These are phyloP conservation scores for Hyphopichia buzzinii DNA, from an alignment of 1,139 yeast genomes.

Conservation along the genomic window DNA sequence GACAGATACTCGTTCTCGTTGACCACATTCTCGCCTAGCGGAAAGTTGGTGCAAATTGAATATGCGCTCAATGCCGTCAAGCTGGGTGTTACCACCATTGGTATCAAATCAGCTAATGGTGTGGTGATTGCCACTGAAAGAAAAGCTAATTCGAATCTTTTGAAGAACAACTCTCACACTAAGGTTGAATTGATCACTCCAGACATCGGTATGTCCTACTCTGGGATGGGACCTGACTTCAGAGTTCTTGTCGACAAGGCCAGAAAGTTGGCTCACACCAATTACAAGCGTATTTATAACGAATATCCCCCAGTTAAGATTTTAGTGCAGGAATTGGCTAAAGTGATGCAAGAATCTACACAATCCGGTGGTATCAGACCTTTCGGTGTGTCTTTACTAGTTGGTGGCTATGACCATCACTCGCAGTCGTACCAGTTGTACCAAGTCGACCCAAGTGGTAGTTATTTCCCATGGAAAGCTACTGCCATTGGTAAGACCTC, in stretches of 20 bases:
- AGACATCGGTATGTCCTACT: constrained; percentile 92
- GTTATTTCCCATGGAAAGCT: constrained; percentile 99
- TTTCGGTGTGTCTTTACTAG: constrained; percentile 89
- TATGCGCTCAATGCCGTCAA: constrained; percentile 97
- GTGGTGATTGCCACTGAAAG: constrained; percentile 96
- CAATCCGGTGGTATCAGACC: constrained; percentile 99
- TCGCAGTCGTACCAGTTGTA: constrained; percentile 74
- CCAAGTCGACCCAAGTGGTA: constrained; percentile 98
- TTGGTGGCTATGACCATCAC: constrained; percentile 91
- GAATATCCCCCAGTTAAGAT: constrained; percentile 97
- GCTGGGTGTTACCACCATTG: constrained; percentile 96
- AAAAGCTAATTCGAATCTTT: constrained; percentile 76
- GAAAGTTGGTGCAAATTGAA: constrained; percentile 96
- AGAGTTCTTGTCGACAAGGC: constrained; percentile 92
- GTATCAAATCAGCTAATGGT: constrained; percentile 95
- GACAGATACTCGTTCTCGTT: constrained; percentile 97
- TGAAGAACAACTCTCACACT: constrained; percentile 70
- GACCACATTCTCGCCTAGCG: constrained; percentile 92
- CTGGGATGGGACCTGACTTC: constrained; percentile 99
- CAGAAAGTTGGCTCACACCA: constrained; percentile 88
- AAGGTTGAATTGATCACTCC: constrained; percentile 89
- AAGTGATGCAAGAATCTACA: constrained; percentile 96
- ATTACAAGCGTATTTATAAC: constrained; percentile 88
- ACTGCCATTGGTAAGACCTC: constrained; percentile 98
- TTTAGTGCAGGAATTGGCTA: constrained; percentile 91